Evolutionary conservation across 2,329 filamentous ascomycete genomes (phyloP), one percentile per base, ranked within the genome.

Genomic region (Fonsecaea nubica): DNA sequence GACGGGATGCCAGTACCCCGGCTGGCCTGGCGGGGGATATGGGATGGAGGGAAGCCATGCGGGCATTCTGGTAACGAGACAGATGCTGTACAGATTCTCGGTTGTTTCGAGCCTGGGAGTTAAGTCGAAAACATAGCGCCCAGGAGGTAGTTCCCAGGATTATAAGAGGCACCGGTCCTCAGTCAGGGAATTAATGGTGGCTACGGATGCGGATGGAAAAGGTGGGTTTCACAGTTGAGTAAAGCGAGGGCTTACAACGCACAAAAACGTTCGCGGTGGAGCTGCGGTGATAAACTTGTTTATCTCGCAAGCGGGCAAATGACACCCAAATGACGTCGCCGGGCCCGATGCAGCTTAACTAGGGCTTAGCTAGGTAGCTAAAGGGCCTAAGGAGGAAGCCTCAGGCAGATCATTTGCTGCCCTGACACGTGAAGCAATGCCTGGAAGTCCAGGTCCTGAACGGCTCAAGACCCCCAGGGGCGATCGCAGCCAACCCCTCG

Each of bases 1-100:
- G 63, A 90, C 87, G 25, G 89, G 86, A 5, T 84, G 85, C 89
- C 90, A 92, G 75, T 86, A 87, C 21, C 89, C 89, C 42, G 77
- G 72, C 74, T 82, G 80, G 62, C 82, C 74, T 32, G 84, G 77
- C 12, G 85, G 83, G 66, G 81, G 81, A 69, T 85, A 85, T 1
- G 81, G 77, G 67, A 83, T 74, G 12, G 80, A 81, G 45, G 80
- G 81, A 1, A 82, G 74, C 72, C 75, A 77, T 36, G 77, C 75
- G 33, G 76, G 65, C 71, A 81, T 76, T 13, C 50, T 45, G 57
- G 25, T 25, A 38, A 59, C 36, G 25, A 9, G 21, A 4, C 10
- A 33, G 21, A 9, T 21, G 60, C 9, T 36, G 48, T 35, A 38
- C 9, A 53, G 18, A 15, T 21, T 54, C 12, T 45, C 52, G n/a